Evolutionary conservation across 352 stramenopile species (phyloP).

Genomic region (Globisporangium ultimum): DNA sequence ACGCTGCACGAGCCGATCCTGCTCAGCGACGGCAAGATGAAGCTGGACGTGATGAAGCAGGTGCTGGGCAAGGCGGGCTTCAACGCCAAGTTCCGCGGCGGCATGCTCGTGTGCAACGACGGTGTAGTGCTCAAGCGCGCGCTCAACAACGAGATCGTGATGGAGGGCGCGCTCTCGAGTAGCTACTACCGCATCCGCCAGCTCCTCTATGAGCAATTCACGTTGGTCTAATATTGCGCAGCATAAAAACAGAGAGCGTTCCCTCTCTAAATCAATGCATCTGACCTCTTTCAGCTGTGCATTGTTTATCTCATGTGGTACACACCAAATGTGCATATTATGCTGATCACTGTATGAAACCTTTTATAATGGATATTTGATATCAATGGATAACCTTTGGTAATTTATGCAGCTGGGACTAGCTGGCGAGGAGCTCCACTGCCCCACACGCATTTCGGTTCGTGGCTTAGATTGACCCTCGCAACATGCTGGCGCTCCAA

Average conservation of each 20-base stretch:
- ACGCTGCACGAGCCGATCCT: slow-evolving; percentile 75
- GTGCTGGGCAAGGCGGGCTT: slow-evolving; percentile 83
- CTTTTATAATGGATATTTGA: background rate
- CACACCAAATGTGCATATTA: background rate
- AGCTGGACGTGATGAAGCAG: slow-evolving; percentile 89
- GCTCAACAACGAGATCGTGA: slow-evolving; percentile 86
- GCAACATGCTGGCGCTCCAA: slow-evolving; percentile 48
- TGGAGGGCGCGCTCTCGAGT: slow-evolving; percentile 78
- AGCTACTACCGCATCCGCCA: slow-evolving; percentile 88
- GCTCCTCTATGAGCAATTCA: slow-evolving; percentile 88
- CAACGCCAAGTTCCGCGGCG: slow-evolving; percentile 86
- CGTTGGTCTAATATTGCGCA: slow-evolving; percentile 48
- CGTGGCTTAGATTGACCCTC: slow-evolving; percentile 16
- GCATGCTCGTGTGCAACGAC: slow-evolving; percentile 88
- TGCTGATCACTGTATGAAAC: background rate
- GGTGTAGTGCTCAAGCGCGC: slow-evolving; percentile 84
- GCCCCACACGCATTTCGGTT: slow-evolving; percentile 13
- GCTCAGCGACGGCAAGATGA: slow-evolving; percentile 87
- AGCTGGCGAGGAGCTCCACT: background rate
- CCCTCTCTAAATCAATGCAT: background rate
- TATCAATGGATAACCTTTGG: background rate
- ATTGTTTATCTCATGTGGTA: background rate
- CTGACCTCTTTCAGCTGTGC: background rate
- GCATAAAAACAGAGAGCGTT: no score
- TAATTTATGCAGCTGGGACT: background rate